Conservation (phyloP, 2,329 filamentous ascomycete genomes). For the Biscogniauxia marginata region DNA sequence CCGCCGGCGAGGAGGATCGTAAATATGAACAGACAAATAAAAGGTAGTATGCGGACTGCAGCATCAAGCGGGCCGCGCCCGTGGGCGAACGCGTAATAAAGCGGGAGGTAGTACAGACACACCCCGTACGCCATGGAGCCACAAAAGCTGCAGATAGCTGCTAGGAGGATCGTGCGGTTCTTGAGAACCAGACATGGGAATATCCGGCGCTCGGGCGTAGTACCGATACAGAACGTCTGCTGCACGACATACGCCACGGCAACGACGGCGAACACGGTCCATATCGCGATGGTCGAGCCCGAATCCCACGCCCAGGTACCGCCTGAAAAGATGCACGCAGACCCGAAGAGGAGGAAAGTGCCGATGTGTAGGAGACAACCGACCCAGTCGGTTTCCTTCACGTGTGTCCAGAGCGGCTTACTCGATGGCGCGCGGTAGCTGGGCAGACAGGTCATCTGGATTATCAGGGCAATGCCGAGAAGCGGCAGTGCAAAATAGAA, state of each 20-base stretch:
- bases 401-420: conserved; percentile 17
- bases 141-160: conserved; percentile 40
- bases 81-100: conserved; percentile 50
- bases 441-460: conserved; percentile 45
- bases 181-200: conserved; percentile 47
- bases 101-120: conserved; percentile 48
- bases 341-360: conserved; percentile 27
- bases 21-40: conserved; percentile 20
- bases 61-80: conserved; percentile 40
- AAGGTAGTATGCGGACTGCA: conserved; percentile 40
- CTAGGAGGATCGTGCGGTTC: conserved; percentile 37
- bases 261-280: conserved; percentile 43
- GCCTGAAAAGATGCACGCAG: conserved; percentile 46
- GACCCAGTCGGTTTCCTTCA: conserved; percentile 41
- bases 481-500: conserved; percentile 22
- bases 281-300: conserved; percentile 45
- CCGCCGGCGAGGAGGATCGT: conserved; percentile 30
- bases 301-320: conserved; percentile 47
- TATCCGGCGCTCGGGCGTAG: conserved; percentile 37
- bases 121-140: conserved; percentile 36
- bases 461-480: conserved; percentile 13
- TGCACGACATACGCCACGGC: conserved; percentile 42
- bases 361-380: conserved; percentile 44
- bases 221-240: conserved; percentile 43
- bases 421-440: conserved; percentile 29